phyloP scores from a whole-genome alignment of 805 yeast genomes.

The Wickerhamiella galacta region DNA sequence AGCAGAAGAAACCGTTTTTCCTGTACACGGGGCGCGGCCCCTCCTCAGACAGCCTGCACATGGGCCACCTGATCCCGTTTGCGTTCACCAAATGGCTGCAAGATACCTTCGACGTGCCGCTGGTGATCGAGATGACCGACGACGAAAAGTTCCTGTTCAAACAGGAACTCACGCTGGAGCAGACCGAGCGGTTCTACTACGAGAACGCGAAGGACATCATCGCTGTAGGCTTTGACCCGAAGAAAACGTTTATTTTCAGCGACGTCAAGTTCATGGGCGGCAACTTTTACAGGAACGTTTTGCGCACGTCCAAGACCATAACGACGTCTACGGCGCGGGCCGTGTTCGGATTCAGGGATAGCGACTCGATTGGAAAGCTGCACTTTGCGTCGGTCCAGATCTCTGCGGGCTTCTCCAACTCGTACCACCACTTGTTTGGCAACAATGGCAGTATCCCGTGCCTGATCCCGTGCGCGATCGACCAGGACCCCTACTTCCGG shows the following conservation, averaged over 20 bases:
- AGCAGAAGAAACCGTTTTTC: constrained; percentile 89
- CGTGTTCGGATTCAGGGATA: constrained; percentile 89
- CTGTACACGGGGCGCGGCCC: constrained; percentile 97
- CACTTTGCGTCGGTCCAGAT: constrained; percentile 96
- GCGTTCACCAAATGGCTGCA: constrained; percentile 94
- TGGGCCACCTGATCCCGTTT: constrained; percentile 95
- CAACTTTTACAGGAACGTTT: constrained; percentile 85
- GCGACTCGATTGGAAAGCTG: constrained; percentile 84
- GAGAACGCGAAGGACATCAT: constrained; percentile 88
- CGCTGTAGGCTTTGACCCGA: constrained; percentile 86
- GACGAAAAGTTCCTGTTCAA: constrained; percentile 95
- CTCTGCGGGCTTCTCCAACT: constrained; percentile 87
- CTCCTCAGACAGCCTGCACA: constrained; percentile 80
- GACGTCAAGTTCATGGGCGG: constrained; percentile 89
- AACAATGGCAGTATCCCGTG: constrained; percentile 83
- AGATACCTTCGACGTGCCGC: constrained; percentile 91
- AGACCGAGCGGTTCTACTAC: constrained; percentile 61
- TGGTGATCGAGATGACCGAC: constrained; percentile 85
- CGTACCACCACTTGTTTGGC: constrained; percentile 87
- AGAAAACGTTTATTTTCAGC: constrained; percentile 87
- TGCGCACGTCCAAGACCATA: constrained; percentile 80
- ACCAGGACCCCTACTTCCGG: constrained; percentile 96
- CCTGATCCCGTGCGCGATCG: constrained; percentile 96
- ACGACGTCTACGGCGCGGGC: constrained; percentile 95
- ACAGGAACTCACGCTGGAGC: constrained; percentile 72